phyloP scores from a whole-genome alignment of 2,329 filamentous ascomycete genomes.

The Lasiodiplodia citricola region DNA sequence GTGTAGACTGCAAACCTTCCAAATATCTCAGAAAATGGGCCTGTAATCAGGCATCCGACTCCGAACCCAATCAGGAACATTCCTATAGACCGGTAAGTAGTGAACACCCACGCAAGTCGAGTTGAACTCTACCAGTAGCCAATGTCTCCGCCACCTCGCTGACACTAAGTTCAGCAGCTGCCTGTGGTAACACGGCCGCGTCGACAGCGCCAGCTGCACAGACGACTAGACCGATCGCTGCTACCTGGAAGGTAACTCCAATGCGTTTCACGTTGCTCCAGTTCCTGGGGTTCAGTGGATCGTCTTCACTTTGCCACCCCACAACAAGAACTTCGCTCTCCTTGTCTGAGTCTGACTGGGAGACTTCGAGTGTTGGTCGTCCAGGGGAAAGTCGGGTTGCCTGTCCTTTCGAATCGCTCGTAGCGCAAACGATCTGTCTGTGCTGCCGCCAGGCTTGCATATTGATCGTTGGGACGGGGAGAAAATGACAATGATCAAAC shows the following conservation, averaged over 20 bases:
- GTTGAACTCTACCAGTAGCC: conserved; percentile 46
- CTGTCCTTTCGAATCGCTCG: too few species aligned
- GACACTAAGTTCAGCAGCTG: conserved; percentile 54
- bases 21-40: conserved; percentile 39
- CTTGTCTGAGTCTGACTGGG: conserved; percentile 18
- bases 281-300: conserved; percentile 45
- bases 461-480: too few species aligned
- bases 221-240: conserved; percentile 43
- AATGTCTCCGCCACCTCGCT: conserved; percentile 58
- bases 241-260: conserved; percentile 41
- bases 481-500: too few species aligned
- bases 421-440: too few species aligned
- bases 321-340: conserved; percentile 47
- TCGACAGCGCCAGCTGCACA: conserved; percentile 58
- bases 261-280: conserved; percentile 40
- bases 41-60: conserved; percentile 54
- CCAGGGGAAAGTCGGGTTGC: too few species aligned
- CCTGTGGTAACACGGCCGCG: conserved; percentile 53
- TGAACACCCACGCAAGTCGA: background rate
- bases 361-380: too few species aligned
- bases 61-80: conserved; percentile 50
- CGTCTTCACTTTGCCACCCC: conserved; percentile 42
- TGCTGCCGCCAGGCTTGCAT: too few species aligned
- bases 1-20: conserved; percentile 54
- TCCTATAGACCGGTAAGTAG: conserved; percentile 15